phyloP scores from a whole-genome alignment of 1,139 yeast genomes.

The Lodderomyces metapsilosis region DNA sequence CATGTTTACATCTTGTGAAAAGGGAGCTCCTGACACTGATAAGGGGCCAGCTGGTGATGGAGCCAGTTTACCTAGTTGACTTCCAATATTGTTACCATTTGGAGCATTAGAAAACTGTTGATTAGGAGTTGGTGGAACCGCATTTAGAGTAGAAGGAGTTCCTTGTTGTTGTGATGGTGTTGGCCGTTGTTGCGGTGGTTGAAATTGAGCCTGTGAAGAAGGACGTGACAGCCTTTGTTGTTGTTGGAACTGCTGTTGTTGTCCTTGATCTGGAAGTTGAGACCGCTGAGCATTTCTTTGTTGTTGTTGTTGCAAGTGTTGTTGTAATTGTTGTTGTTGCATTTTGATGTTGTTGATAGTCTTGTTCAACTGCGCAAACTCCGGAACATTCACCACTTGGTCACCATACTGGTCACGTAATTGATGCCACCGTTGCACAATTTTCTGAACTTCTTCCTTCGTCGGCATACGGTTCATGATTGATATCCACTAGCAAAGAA shows the following conservation, averaged over 20 bases:
- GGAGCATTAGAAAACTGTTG: slow-evolving; percentile 7
- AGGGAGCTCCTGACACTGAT: slow-evolving; percentile 12
- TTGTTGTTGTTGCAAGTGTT: slow-evolving; percentile 17
- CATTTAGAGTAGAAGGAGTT: slow-evolving; percentile 12
- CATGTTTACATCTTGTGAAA: slow-evolving; percentile 12
- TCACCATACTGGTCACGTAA: slow-evolving; percentile 63
- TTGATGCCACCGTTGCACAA: slow-evolving; percentile 60
- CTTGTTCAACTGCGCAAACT: slow-evolving; percentile 58
- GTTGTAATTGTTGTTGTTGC: slow-evolving; percentile 23
- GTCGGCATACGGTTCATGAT: slow-evolving; percentile 31
- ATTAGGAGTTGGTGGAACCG: slow-evolving; percentile 11
- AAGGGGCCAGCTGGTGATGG: slow-evolving; percentile 12
- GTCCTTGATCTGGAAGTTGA: slow-evolving; percentile 15
- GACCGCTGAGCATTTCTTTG: slow-evolving; percentile 10
- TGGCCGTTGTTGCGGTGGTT: slow-evolving; percentile 12
- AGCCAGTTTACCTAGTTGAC: slow-evolving; percentile 7
- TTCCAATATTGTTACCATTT: slow-evolving; percentile 3
- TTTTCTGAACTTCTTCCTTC: slow-evolving; percentile 45
- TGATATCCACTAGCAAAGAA: background rate
- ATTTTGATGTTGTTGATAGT: slow-evolving; percentile 52
- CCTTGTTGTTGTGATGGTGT: slow-evolving; percentile 8
- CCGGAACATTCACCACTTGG: slow-evolving; percentile 59
- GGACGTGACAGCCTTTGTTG: slow-evolving; percentile 11
- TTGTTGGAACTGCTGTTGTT: slow-evolving; percentile 14
- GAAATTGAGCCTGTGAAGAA: slow-evolving; percentile 2